Evolutionary conservation across 768 basidiomycete species (phyloP).

Genomic region (Suillus bovinus): DNA sequence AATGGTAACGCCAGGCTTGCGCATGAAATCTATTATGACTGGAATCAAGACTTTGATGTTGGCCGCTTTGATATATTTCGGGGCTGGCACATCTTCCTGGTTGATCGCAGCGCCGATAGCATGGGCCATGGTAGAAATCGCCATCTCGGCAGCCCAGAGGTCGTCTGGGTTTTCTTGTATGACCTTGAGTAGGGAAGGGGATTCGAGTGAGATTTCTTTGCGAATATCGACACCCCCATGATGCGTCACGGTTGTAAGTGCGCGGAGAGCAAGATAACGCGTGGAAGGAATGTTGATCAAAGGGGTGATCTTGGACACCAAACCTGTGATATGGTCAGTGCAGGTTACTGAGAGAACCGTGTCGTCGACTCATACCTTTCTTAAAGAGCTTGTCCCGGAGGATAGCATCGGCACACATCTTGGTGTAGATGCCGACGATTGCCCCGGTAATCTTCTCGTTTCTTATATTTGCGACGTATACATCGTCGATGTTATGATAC

Average conservation of each 20-base stretch:
- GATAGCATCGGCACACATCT: constrained; percentile 61
- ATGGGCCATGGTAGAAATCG: constrained; percentile 54
- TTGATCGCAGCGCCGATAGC: constrained; percentile 46
- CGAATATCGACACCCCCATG: constrained; percentile 56
- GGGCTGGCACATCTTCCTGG: constrained; percentile 38
- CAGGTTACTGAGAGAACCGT: neutral
- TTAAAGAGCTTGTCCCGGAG: constrained; percentile 59
- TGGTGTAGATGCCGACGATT: constrained; percentile 61
- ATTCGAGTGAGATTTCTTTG: constrained; percentile 47
- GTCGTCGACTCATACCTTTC: constrained; percentile 41
- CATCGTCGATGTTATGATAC: constrained; percentile 48
- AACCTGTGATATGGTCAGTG: constrained; percentile 36
- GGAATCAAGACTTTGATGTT: constrained; percentile 47
- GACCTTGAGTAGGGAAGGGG: constrained; percentile 43
- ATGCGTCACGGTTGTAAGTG: constrained; percentile 59
- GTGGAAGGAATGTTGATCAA: constrained; percentile 49
- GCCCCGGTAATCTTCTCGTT: constrained; percentile 55
- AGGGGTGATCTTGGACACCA: constrained; percentile 58
- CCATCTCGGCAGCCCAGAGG: constrained; percentile 47
- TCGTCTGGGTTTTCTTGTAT: constrained; percentile 55
- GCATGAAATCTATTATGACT: constrained; percentile 42
- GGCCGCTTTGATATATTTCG: constrained; percentile 39
- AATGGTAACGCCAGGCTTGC: constrained; percentile 42
- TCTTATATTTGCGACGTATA: constrained; percentile 41
- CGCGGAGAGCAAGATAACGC: constrained; percentile 53